Base-by-base conservation (phyloP, 495 filamentous ascomycete genomes). In the Evansstolkia leycettana region DNA sequence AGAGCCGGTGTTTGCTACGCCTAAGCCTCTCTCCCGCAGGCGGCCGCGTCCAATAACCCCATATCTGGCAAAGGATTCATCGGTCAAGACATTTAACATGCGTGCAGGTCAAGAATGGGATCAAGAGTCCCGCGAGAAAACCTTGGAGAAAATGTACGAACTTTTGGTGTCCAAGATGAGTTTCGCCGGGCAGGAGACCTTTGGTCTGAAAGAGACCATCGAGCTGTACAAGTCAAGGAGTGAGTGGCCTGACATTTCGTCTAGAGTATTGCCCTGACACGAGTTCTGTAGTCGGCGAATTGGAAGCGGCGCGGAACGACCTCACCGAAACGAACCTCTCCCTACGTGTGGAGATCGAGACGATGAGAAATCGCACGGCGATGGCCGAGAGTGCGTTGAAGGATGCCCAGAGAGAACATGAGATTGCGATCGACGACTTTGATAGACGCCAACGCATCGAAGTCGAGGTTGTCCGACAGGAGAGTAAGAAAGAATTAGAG, bases 61-160 rank as follows among this genome's bases (percentile, higher is more conserved):
- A n/a, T 29, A 70, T 62, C 67, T 94, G 43, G 78, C 69, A 27
- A 86, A 82, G 60, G 62, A 75, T 56, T 82, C 84, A 64, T 75
- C 76, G 58, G 51, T 69, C 42, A 64, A 54, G 37, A 70, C 57
- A 42, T 60, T 58, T 65, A 48, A 62, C 52, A 39, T 40, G 42
- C 34, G 29, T 49, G 36, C 47, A 65, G 61, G 51, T 49, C 54
- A 67, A 76, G 82, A 73, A 37, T 87, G 75, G 71, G 81, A 93
- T 54, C 72, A 76, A 37, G 74, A 82, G 34, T 64, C 62, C 39
- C 67, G 73, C 31, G 66, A 89, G 40, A 70, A 75, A 37, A 59
- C 69, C 17, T 72, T 90, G 53, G 78, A 86, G 39, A 57, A 60
- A 2, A 56, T 83, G 39, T 76, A 77, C 41, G 58, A 64, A 13